A percentile compares a stretch with the other conserved stretches of the same genome.
phyloP scores from a whole-genome alignment of 495 filamentous ascomycete genomes.

The Pyrenula aspistea region DNA sequence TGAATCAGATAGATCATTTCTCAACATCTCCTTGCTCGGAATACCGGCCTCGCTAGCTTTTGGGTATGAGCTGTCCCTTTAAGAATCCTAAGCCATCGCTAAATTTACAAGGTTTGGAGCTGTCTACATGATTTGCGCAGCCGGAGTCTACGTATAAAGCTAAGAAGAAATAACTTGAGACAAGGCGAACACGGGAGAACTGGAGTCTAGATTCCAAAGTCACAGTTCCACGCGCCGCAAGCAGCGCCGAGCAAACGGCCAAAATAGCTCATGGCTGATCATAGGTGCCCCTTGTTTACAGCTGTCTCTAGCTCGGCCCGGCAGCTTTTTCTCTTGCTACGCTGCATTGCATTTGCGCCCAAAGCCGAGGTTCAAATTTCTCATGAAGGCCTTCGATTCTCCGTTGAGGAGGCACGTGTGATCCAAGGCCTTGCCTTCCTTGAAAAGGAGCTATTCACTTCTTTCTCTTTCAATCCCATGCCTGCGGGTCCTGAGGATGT shows the following conservation, averaged over 20 bases:
- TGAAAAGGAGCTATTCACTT: constrained; percentile 75
- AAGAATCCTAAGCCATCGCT: constrained; percentile 5
- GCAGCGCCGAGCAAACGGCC: no score
- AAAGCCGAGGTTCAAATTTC: constrained; percentile 79
- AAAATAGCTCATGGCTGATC: constrained; percentile 9
- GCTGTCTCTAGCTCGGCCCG: constrained; percentile 78
- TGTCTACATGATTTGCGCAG: constrained; percentile 96
- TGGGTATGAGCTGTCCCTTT: constrained; percentile 47
- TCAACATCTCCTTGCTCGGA: constrained; percentile 65
- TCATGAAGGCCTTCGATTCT: constrained; percentile 71
- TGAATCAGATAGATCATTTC: constrained; percentile 67
- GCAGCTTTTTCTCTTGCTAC: constrained; percentile 79
- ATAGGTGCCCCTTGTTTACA: constrained; percentile 51
- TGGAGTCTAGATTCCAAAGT: no score
- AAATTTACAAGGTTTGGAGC: constrained; percentile 63
- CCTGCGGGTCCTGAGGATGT: constrained; percentile 17
- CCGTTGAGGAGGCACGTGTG: constrained; percentile 69
- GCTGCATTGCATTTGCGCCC: constrained; percentile 70
- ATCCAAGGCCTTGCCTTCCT: constrained; percentile 83
- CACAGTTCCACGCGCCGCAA: no score
- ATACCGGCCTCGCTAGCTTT: constrained; percentile 79
- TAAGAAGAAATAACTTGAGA: no score
- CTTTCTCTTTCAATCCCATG: constrained; percentile 52
- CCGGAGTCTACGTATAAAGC: constrained; percentile 90
- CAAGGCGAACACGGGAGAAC: no score